A percentile compares a stretch with the other conserved stretches of the same genome.
Evolutionary conservation across 164 flowering plant genomes (phyloP).

Genomic region (Akebia trifoliata): DNA sequence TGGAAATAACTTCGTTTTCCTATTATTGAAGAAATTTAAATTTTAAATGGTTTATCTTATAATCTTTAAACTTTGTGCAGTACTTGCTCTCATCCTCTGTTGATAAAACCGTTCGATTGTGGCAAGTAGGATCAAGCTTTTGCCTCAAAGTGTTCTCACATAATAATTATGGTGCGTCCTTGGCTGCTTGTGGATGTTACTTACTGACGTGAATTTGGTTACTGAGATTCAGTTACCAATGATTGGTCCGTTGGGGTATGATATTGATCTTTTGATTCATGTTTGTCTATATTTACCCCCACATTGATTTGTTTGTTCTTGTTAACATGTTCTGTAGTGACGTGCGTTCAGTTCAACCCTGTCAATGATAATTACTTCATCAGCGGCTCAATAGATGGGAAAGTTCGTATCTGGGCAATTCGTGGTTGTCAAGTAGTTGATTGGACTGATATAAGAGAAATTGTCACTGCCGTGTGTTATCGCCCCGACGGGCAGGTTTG

Average conservation of each 20-base stretch:
- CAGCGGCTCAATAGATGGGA: conserved; percentile 94
- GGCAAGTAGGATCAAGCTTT: conserved; percentile 65
- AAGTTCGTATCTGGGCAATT: conserved; percentile 84
- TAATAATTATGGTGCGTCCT: conserved; percentile 65
- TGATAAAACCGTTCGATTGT: conserved; percentile 84
- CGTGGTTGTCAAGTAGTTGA: conserved; percentile 65
- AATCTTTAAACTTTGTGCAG: conserved; percentile 41
- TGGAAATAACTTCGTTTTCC: background rate
- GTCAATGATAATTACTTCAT: conserved; percentile 77
- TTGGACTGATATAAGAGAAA: conserved; percentile 74
- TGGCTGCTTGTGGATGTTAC: background rate
- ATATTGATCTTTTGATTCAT: conserved; percentile 2
- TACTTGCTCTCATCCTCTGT: conserved; percentile 73
- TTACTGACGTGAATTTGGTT: conserved; percentile 8
- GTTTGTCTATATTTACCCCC: background rate
- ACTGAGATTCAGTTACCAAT: background rate
- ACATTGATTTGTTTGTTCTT: conserved; percentile 10
- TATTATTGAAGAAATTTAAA: background rate
- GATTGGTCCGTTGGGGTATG: conserved; percentile 3
- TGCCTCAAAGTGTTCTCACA: conserved; percentile 70
- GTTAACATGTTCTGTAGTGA: conserved; percentile 51
- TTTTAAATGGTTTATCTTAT: background rate
- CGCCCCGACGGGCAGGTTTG: conserved; percentile 84
- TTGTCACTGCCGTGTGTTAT: conserved; percentile 79
- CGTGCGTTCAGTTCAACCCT: conserved; percentile 82